Base-by-base conservation (phyloP, 2,329 filamentous ascomycete species). In the Ceratocystis destructans region DNA sequence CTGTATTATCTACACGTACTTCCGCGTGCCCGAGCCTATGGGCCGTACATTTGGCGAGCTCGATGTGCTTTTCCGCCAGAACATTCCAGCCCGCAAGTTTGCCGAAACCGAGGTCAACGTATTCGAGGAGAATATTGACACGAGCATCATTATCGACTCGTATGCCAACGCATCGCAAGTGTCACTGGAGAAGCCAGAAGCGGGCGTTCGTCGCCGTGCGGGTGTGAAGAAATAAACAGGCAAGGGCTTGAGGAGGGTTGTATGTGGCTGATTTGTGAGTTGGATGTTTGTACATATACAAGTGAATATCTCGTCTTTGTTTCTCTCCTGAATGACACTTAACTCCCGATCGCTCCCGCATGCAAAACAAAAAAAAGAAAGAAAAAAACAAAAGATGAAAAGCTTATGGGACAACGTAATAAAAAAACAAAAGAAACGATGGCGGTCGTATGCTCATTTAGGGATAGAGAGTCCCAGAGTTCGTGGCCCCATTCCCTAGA, bases 11-110 rank as follows among this genome's bases (percentile, higher is more conserved):
- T 84, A 82, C 76, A 76, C 78, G 0, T 82, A 74, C 69, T 81
- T 80, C 70, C 78, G 79, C 62, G 73, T 83, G 1, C 81, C 81
- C 2, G 83, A 85, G 70, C 81, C 82, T 0, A 80, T 78, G 65
- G 80, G 76, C 6, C 73, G 77, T 5, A 77, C 77, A 0, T 79
- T 78, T 68, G 78, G 76, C 2, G 77, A 79, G 69, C 68, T 79
- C 46, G 77, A 79, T 64, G 55, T 78, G 55, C 72, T 79, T 2
- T 79, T 79, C 57, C 75, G 77, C 69, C 71, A 74, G 66, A 69
- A 70, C 2, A 72, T 78, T 1, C 66, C 75, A 0, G 76, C 77
- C 1, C 74, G 77, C 68, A 75, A 75, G 66, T 79, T 79, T 69
- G 73, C 55, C 37, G 57, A 64, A 25, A 61, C 65, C 22, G 50